These are phyloP conservation scores for Cercospora canescens DNA, from an alignment of 2,329 filamentous ascomycete genomes.

Conservation along the genomic window DNA sequence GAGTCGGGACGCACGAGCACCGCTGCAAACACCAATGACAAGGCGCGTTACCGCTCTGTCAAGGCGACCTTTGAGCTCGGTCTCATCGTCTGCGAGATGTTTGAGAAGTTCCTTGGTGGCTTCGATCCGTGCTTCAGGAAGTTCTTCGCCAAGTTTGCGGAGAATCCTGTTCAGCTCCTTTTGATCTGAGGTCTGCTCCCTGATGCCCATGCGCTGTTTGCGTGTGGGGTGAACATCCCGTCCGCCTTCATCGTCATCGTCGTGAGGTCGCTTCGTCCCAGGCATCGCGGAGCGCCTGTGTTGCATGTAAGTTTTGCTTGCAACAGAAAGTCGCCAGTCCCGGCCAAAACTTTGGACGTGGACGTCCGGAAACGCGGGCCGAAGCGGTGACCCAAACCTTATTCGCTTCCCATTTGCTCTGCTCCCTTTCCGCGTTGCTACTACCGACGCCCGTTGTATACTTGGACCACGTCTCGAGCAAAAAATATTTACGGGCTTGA, in stretches of 20 bases:
- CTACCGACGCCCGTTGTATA: no score
- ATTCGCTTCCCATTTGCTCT: background rate
- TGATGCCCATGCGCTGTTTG: constrained; percentile 31
- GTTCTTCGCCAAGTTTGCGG: constrained; percentile 49
- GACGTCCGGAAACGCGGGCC: background rate
- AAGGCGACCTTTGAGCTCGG: constrained; percentile 40
- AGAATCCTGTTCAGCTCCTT: constrained; percentile 48
- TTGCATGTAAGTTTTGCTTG: background rate
- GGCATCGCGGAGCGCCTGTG: constrained; percentile 19
- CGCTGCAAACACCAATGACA: constrained; percentile 85
- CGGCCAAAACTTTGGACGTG: background rate
- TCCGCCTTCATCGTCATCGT: constrained; percentile 17
- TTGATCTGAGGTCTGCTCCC: constrained; percentile 41
- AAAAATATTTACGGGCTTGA: no score
- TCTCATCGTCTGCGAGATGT: constrained; percentile 41
- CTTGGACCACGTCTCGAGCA: no score
- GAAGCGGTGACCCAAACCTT: background rate
- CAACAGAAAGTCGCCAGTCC: background rate
- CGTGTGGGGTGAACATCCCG: constrained; percentile 32
- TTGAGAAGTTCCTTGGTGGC: constrained; percentile 48
- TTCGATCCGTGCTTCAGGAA: constrained; percentile 44
- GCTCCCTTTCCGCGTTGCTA: no score
- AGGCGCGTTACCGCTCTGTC: constrained; percentile 52
- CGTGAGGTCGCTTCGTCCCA: constrained; percentile 27
- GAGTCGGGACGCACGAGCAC: constrained; percentile 81